Evolutionary conservation across 2,329 filamentous ascomycete genomes (phyloP), one percentile per base, ranked within the genome.

Genomic region (Pseudogymnoascus sp.): DNA sequence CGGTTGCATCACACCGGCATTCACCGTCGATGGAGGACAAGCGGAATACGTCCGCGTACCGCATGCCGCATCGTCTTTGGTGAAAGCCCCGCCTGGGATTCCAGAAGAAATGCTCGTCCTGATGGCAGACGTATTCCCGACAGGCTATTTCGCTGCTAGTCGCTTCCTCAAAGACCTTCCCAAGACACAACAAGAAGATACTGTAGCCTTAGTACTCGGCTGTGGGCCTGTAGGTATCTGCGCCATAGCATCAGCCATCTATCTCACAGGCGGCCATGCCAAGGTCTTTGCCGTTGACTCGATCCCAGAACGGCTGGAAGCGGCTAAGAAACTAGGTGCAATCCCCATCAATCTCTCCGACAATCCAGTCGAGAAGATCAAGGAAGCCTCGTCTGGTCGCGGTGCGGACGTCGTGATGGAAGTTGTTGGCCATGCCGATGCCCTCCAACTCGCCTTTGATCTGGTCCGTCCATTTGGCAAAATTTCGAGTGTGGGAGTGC

Each of bases 401-500:
- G 82, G 82, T 0, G 83, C 80, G 65, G 81, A 85, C 63, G 75
- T 80, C 0, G 82, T 85, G 1, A 81, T 84, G 51, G 83, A 85
- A 69, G 81, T 80, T 0, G 83, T 85, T 0, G 88, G 88, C 0
- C 75, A 86, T 65, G 86, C 84, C 63, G 81, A 85, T 13, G 88
- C 88, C 2, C 75, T 90, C 71, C 81, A 80, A 69, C 88, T 85
- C 43, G 87, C 84, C 0, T 90, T 85, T 73, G 86, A 90, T n/a
- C 74, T 90, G 34, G 74, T 90, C 64, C 80, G 88, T 62, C 87
- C 88, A 0, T 91, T 85, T 77, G 88, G 88, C 5, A 82, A 82
- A 34, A 88, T 90, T 69, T 88, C 85, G 71, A 90, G 86, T 70
- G 88, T 91, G 65, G 88, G 88, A 36, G 34, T 36, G 34, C 34